phyloP scores from a whole-genome alignment of 441 rosid genomes.

The Jatropha multifida region DNA sequence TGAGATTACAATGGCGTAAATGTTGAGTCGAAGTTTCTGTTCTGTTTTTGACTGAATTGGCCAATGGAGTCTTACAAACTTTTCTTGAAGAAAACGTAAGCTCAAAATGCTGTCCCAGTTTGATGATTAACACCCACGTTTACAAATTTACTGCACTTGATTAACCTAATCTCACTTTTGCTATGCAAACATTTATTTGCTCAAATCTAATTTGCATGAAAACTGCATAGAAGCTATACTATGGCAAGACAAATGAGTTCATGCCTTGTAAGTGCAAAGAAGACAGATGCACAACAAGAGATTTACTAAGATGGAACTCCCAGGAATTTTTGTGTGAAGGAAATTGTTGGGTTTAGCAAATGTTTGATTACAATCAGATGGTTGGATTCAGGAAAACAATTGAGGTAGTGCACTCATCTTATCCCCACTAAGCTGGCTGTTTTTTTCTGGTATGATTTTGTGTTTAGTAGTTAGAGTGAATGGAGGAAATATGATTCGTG shows the following conservation, averaged over 20 bases:
- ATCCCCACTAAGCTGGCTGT: too few relatives aligned
- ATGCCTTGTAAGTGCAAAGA: background rate
- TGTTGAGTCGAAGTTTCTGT: background rate
- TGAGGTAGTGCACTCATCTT: slow-evolving; percentile 3
- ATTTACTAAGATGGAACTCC: background rate
- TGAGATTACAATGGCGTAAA: background rate
- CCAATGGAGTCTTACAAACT: background rate
- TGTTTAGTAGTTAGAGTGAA: background rate
- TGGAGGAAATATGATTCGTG: background rate
- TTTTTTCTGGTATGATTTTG: too few relatives aligned
- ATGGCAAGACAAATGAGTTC: background rate
- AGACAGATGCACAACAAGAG: background rate
- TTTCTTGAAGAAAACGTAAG: background rate
- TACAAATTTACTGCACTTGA: background rate
- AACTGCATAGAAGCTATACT: background rate
- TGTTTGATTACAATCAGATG: too few relatives aligned
- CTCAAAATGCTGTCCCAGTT: background rate
- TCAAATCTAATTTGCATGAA: background rate
- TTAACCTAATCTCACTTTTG: background rate
- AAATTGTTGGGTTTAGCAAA: too few relatives aligned
- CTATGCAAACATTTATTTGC: background rate
- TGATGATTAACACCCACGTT: background rate
- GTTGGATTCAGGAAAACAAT: background rate
- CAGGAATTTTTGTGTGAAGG: background rate
- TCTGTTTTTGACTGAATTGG: background rate